Conservation (phyloP, 106 monocot species). For the Dendrobium officinale region DNA sequence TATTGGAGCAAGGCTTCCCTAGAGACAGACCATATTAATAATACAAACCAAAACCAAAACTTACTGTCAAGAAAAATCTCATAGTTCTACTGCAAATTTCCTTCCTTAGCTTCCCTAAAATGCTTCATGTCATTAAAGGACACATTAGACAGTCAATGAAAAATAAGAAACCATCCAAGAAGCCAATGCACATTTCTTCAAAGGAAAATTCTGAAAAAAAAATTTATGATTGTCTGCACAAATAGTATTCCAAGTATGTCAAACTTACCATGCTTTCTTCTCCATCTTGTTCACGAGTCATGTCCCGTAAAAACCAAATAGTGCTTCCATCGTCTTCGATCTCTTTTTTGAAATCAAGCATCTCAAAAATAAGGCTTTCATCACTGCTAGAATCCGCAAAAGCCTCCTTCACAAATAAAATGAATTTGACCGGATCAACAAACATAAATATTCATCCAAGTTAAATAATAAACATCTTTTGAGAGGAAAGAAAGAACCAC, state of each 20-base stretch:
- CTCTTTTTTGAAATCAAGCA: constrained; percentile 65
- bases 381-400: constrained; percentile 71
- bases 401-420: constrained; percentile 43
- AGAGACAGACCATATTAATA: too few relatives aligned
- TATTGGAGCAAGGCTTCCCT: too few relatives aligned
- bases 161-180: background rate
- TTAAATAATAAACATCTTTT: background rate
- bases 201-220: background rate
- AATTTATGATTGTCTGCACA: too few relatives aligned
- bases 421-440: background rate
- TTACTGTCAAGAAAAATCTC: too few relatives aligned
- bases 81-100: too few relatives aligned
- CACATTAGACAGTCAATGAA: background rate
- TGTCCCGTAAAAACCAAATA: constrained; percentile 71
- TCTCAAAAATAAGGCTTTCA: constrained; percentile 85
- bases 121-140: background rate
- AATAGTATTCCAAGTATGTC: too few relatives aligned
- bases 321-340: constrained; percentile 66
- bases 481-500: too few relatives aligned
- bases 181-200: background rate
- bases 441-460: background rate
- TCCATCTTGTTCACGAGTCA: constrained; percentile 67
- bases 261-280: constrained; percentile 56
- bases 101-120: too few relatives aligned
- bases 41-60: too few relatives aligned